Base-by-base conservation (phyloP, 495 filamentous ascomycete species). In the Mycothermus thermophilus region DNA sequence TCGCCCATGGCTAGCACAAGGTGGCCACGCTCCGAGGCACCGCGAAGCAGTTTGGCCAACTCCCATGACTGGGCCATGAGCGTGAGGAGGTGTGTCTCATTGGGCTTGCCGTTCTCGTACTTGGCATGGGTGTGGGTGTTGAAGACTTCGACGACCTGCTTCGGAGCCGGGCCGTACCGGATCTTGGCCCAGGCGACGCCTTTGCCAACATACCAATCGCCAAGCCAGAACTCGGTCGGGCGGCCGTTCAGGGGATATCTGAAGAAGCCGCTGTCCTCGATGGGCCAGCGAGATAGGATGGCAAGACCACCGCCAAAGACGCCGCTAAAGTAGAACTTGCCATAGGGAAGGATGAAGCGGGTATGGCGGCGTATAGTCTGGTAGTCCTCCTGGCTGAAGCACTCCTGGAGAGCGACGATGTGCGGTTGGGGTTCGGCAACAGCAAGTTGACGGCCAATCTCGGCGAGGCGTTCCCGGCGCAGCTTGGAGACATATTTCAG, bases 21-120 rank as follows among this genome's bases (percentile, higher is more conserved):
- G 53, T 90, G 82, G 1, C 87, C 87, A 4, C 83, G 67, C 47
- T 90, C 85, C 1, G 75, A 71, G 9, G 92, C 90, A 14, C 74
- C 81, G 4, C 85, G 77, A 57, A 94, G 79, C 6, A 95, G 62
- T 58, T 93, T 93, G 21, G 86, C 70, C 30, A 96, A 85, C 58
- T 96, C 83, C 90, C 90, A 97, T n/a, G 90, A 80, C 56, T 97
- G 90, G 0, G 90, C 83, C 4, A 79, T 82, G 16, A 86, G 80
- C 46, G 96, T 92, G 53, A 80, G 85, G 15, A 84, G 49, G 52
- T 96, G 95, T 16, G 80, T 85, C 50, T 94, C 85, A 40, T 84
- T 56, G 24, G 61, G 75, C 49, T 83, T 38, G 74, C 27, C 48
- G 27, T 65, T 60, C 50, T 90, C 81, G 52, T 97, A 96, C 3